Base-by-base conservation (phyloP, 192 early-diverging fungal species). In the Endogone sp. region DNA sequence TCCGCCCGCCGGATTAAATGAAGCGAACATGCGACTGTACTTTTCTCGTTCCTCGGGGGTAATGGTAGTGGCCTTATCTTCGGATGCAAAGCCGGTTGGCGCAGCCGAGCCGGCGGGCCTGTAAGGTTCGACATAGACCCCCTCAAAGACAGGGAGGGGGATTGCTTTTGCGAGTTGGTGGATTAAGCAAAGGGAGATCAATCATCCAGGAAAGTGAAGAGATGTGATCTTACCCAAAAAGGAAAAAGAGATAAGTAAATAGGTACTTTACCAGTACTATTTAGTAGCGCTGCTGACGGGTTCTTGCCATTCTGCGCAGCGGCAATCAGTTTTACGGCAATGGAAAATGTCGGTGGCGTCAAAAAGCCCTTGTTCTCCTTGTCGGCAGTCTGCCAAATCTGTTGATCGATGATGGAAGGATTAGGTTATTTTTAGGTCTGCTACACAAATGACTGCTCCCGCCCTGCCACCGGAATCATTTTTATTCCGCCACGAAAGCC, bases 301-400 rank as follows among this genome's bases (percentile, higher is more conserved):
- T 80, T 65, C 21, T 89, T 83, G 22, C 90, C 89, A 56, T 82
- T 81, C 72, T 98, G 96, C 11, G 85, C 91, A 22, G 94, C 80
- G 27, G 94, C 91, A 73, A 98, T 96, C 60, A 96, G 80, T 74
- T 96, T 98, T 64, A 97, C 72, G 9, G 92, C 93, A 29, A 90
- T 85, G 64, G 78, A 82, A 75, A 98, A 98, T 30, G 85, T 89
- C 21, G 80, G 77, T 37, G 82, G 79, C 23, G 88, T 89, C 59
- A 96, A 76, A 28, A 85, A 84, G 21, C 95, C 96, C 65, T 87
- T 86, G 71, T 88, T 84, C 27, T 93, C 89, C 2, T 80, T 64
- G 74, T 95, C 94, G 4, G 89, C 89, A n/a, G 91, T 76, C 56
- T 94, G 84, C 96, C 96, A 98, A 60, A 98, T 93, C 81, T 89